phyloP scores from a whole-genome alignment of 1,284 basidiomycete genomes.

The Exsudoporus floridanus region DNA sequence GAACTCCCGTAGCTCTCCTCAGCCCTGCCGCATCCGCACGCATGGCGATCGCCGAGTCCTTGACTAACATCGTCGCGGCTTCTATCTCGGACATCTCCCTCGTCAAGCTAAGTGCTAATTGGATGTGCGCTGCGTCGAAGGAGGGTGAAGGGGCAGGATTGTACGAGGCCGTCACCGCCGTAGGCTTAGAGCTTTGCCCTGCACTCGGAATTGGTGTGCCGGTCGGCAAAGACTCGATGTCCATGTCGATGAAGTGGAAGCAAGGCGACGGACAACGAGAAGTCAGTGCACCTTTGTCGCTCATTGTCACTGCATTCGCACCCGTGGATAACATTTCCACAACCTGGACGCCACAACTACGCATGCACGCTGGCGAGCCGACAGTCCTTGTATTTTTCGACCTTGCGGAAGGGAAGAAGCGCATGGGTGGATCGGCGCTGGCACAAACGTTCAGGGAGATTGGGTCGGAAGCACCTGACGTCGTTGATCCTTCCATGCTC shows the following conservation, averaged over 20 bases:
- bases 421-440: conserved; percentile 92
- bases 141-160: conserved; percentile 88
- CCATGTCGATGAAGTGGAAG: conserved; percentile 97
- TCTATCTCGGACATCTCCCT: conserved; percentile 68
- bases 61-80: conserved; percentile 90
- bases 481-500: conserved; percentile 74
- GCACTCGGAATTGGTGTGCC: conserved; percentile 92
- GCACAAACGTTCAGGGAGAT: conserved; percentile 96
- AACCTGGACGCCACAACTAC: conserved; percentile 95
- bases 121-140: conserved; percentile 97
- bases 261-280: conserved; percentile 67
- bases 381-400: conserved; percentile 90
- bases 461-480: conserved; percentile 86
- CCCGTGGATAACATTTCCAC: conserved; percentile 75
- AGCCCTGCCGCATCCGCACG: conserved; percentile 87
- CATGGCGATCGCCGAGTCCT: conserved; percentile 94
- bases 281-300: conserved; percentile 87
- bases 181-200: conserved; percentile 96
- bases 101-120: conserved; percentile 97
- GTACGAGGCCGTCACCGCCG: conserved; percentile 90
- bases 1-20: conserved; percentile 89
- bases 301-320: conserved; percentile 95
- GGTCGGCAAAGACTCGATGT: conserved; percentile 99
- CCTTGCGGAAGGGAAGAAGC: conserved; percentile 78
- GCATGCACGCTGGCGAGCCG: conserved; percentile 58